Base-by-base conservation (phyloP, 202 grass and related monocot species). In the Alloteropsis angusta region DNA sequence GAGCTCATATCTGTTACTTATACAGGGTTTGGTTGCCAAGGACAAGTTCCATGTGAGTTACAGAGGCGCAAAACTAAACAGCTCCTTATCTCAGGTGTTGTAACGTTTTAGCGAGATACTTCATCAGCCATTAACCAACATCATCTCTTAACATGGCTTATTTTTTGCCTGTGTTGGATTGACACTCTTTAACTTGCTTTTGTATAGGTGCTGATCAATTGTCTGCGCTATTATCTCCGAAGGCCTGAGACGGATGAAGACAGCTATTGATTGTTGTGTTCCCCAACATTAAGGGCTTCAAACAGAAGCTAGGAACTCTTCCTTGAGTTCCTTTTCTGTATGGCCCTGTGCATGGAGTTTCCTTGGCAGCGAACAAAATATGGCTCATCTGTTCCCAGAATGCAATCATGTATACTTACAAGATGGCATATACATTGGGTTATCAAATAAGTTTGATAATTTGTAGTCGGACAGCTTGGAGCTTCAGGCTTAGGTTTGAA, bases 41-140 rank as follows among this genome's bases (percentile, higher is more conserved):
- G 96, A 95, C 82, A 98, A 89, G 59, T 98, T 98, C 65, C 92
- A 98, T 84, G 96, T 95, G 50, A 98, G 96, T 81, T 98, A 98
- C 58, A 63, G 96, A 80, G 96, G 92, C n/a, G 96, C 96, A 47
- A 93, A 91, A 90, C 79, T 98, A 30, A 93, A 87, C 78, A 85
- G 81, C 81, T 80, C 89, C 11, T 77, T 95, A 75, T 91, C 96
- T 72, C 96, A 95, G 92, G 96, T 98, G 19, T 60, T 45, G 19
- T 60, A 39, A 35, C 7, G 8, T 18, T 21, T 13, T 50, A 17
- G 63, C 47, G 14, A 64, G 26, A 74, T 37, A 11, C 39, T 71
- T 32, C 44, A 46, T 70, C 64, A 36, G 13, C 15, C 26, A 72
- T 76, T 68, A 26, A 81, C 65, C 25, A 72, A 53, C 21, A 62